These are phyloP conservation scores for Ricinus communis DNA, from an alignment of 345 rosid genomes.

Conservation along the genomic window DNA sequence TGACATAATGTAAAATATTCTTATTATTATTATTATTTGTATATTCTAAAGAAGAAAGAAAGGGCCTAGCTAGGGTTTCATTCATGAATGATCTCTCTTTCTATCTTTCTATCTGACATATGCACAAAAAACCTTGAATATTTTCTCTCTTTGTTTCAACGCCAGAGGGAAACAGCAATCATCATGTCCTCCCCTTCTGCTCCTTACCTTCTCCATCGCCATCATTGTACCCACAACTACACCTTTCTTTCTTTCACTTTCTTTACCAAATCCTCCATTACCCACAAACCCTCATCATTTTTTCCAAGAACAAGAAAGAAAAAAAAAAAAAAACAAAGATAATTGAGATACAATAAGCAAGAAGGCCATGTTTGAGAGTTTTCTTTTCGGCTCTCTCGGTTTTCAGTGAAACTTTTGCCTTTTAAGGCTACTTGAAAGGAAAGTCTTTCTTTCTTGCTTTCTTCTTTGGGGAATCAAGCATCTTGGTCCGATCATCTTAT, in stretches of 20 bases:
- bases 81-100: neutral
- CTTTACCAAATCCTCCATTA: constrained; percentile 3
- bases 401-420: neutral
- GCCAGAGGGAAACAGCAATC: constrained; percentile 30
- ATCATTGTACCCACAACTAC: constrained; percentile 32
- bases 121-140: neutral
- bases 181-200: constrained; percentile 24
- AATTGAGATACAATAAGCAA: neutral
- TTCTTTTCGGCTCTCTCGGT: neutral
- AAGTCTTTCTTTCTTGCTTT: neutral
- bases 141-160: constrained; percentile 17
- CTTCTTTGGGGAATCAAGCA: constrained; percentile 46
- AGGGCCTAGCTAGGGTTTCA: neutral
- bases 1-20: too few species aligned
- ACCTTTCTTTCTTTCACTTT: neutral
- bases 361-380: too few species aligned
- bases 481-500: constrained; percentile 50
- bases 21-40: too few species aligned
- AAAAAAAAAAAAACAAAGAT: neutral
- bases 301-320: neutral
- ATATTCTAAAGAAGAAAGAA: neutral
- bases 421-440: neutral
- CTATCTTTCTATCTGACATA: constrained; percentile 14
- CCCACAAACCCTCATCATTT: constrained; percentile 13
- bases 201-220: constrained; percentile 23